Conservation (phyloP, 2,329 filamentous ascomycete genomes). For the Arthrobotrys sinensis region DNA sequence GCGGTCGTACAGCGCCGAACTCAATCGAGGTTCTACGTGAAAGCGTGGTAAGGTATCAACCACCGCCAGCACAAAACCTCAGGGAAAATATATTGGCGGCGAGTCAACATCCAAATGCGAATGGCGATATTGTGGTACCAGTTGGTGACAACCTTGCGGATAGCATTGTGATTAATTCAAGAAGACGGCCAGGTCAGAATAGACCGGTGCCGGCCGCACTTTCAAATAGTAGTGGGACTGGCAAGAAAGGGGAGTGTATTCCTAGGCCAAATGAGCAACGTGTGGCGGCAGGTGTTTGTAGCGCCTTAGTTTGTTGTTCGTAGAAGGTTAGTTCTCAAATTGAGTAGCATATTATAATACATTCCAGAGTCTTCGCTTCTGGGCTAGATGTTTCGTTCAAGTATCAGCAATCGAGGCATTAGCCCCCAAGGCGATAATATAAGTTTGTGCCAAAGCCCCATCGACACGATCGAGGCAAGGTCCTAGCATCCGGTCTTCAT, state of each 20-base stretch:
- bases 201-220: neutral
- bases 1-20: neutral
- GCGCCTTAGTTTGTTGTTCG: slow-evolving; percentile 34
- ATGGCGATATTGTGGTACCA: slow-evolving; percentile 48
- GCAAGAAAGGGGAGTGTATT: slow-evolving; percentile 46
- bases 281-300: slow-evolving; percentile 6
- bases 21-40: slow-evolving; percentile 26
- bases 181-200: neutral
- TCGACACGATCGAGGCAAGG: neutral
- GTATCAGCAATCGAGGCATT: neutral
- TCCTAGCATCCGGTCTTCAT: neutral
- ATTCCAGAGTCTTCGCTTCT: neutral
- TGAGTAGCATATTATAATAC: slow-evolving; percentile 20
- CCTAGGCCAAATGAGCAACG: slow-evolving; percentile 16
- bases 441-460: neutral
- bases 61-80: slow-evolving; percentile 42
- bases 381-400: neutral
- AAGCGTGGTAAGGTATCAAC: slow-evolving; percentile 39
- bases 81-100: slow-evolving; percentile 39
- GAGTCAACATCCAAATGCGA: slow-evolving; percentile 36
- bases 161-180: slow-evolving; percentile 45
- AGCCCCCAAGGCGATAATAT: neutral
- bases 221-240: slow-evolving; percentile 37
- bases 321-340: neutral
- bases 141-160: slow-evolving; percentile 24